phyloP scores from a whole-genome alignment of 1,139 yeast genomes.

The Lodderomyces beijingensis region DNA sequence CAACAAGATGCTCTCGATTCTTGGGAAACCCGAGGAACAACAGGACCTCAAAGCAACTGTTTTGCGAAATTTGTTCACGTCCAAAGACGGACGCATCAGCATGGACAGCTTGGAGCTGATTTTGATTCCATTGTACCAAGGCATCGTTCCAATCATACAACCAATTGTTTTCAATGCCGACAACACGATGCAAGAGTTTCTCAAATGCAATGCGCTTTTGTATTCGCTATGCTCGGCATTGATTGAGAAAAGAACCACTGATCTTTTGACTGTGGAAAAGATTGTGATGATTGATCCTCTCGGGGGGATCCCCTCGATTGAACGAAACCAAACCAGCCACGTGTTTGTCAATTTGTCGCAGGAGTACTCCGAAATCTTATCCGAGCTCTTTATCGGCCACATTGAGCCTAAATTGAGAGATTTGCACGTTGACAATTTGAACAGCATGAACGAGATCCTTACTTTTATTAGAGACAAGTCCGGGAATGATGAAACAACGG shows the following conservation, averaged over 20 bases:
- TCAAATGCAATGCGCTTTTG: slow-evolving; percentile 32
- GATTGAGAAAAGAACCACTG: slow-evolving; percentile 17
- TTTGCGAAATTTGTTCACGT: slow-evolving; percentile 25
- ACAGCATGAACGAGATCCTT: slow-evolving; percentile 47
- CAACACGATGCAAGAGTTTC: slow-evolving; percentile 26
- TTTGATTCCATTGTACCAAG: slow-evolving; percentile 41
- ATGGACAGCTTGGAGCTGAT: slow-evolving; percentile 31
- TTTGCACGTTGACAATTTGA: slow-evolving; percentile 51
- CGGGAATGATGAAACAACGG: slow-evolving; percentile 42
- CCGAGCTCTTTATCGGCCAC: slow-evolving; percentile 58
- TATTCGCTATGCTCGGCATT: slow-evolving; percentile 25
- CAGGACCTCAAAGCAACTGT: slow-evolving; percentile 24
- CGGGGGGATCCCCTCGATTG: slow-evolving; percentile 90
- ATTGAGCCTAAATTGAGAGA: slow-evolving; percentile 42
- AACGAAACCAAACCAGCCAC: slow-evolving; percentile 78
- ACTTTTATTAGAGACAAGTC: slow-evolving; percentile 26
- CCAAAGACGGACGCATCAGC: slow-evolving; percentile 8
- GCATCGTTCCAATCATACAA: slow-evolving; percentile 54
- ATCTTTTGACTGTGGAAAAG: slow-evolving; percentile 66
- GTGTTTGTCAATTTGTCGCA: slow-evolving; percentile 83
- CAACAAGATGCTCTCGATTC: slow-evolving; percentile 24
- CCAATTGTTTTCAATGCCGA: slow-evolving; percentile 50
- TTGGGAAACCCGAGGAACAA: slow-evolving; percentile 24
- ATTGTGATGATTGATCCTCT: slow-evolving; percentile 69
- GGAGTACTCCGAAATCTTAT: slow-evolving; percentile 63